Evolutionary conservation across 2,329 filamentous ascomycete species (phyloP), one percentile per base, ranked within the genome.

Genomic region (Paracoccidioides lutzii): DNA sequence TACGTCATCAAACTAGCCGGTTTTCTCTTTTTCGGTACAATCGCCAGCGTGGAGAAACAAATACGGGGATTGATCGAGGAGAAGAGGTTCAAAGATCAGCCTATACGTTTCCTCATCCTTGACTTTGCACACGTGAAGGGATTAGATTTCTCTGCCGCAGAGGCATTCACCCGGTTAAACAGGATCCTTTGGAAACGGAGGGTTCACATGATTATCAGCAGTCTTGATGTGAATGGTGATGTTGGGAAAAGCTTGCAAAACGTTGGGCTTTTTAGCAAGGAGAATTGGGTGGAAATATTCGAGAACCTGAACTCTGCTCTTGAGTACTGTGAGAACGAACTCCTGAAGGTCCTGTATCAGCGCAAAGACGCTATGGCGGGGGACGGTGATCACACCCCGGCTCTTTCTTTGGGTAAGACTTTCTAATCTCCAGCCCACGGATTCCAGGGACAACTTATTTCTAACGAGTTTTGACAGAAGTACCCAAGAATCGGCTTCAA

Each of bases 1-100:
- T 86, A 88, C 57, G 84, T 97, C 52, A 86, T 95, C 65, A 97
- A 97, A 69, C 79, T 98, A 14, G 85, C 87, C 0, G 91, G 93
- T 0, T 97, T 91, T 66, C 80, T 98, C n/a, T 98, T 98, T 76
- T 98, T 98, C 63, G 93, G 93, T 14, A 97, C 90, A 2, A 95
- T 98, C 61, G 91, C 96, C 54, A 89, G 88, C 50, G 91, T 98
- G 0, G 93, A 98, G 69, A 87, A 88, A 59, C 86, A 86, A 60
- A 90, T 97, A 59, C 82, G 90, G 28, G 82, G 78, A 3, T 74
- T 97, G 37, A 84, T 97, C 49, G 84, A 90, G 33, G 89, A 95
- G 35, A 84, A 91, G 59, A 80, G 83, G 2, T 97, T 96, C 66
- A 75, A 77, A 32, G 76, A 81, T 60, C 80, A 84, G 53, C 90